These are phyloP conservation scores for Chrysanthemum seticuspe DNA, from an alignment of 129 eudicot genomes.

Conservation along the genomic window DNA sequence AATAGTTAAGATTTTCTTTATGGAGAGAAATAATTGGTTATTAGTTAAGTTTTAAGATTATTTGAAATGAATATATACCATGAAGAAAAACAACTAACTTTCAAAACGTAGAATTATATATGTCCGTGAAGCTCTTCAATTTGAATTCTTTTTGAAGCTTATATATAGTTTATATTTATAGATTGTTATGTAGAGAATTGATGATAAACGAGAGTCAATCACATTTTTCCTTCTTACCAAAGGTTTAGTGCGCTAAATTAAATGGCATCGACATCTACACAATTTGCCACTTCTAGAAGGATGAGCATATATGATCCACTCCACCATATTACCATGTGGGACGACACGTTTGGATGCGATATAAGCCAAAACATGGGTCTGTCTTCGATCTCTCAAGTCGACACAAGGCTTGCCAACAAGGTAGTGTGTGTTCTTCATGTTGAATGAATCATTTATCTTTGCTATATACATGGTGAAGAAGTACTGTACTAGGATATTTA, in stretches of 20 bases:
- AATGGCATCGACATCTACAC: conserved; percentile 73
- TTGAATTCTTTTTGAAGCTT: not conserved
- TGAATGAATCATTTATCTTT: no score
- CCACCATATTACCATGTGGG: conserved; percentile 83
- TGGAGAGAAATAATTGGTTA: not conserved
- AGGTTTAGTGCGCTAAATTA: not conserved
- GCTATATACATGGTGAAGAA: no score
- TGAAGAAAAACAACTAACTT: not conserved
- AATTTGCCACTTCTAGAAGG: conserved; percentile 64
- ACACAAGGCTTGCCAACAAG: conserved; percentile 52
- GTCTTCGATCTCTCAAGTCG: conserved; percentile 39
- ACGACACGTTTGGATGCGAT: conserved; percentile 53
- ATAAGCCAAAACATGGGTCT: conserved; percentile 42
- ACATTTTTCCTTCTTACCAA: not conserved
- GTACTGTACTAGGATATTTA: no score
- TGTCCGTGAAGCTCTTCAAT: not conserved
- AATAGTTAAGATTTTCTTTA: not conserved
- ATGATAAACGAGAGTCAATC: not conserved
- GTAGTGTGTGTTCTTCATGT: conserved; percentile 23
- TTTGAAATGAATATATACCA: not conserved
- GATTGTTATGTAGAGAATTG: not conserved
- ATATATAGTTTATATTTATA: not conserved
- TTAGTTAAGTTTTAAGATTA: not conserved
- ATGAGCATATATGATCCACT: conserved; percentile 80
- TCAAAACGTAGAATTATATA: not conserved